Percentiles rank a stretch among this genome's conserved stretches.
phyloP scores from a whole-genome alignment of 371 early-diverging fungal genomes.

The Amoeboaphelidium protococcarum region DNA sequence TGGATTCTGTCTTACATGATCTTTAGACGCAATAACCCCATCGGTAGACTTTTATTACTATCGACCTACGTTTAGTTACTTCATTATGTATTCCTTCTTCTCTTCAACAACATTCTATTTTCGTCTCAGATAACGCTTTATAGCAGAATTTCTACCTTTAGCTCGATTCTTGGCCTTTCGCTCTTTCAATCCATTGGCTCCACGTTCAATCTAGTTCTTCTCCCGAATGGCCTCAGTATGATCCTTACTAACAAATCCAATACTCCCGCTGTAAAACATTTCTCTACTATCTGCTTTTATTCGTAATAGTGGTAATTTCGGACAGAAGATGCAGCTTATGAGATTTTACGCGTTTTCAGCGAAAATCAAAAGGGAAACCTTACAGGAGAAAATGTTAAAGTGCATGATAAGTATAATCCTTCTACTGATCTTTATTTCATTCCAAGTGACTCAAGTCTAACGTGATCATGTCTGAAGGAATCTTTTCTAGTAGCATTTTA shows the following conservation, averaged over 20 bases:
- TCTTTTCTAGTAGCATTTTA: slow-evolving; percentile 62
- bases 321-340: background rate
- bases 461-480: slow-evolving; percentile 63
- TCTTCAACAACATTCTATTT: slow-evolving; percentile 4
- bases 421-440: slow-evolving; percentile 1
- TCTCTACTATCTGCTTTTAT: too few species aligned
- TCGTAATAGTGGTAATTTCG: too few species aligned
- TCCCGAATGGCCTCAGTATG: background rate
- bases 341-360: background rate
- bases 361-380: too few species aligned
- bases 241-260: too few species aligned
- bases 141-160: background rate
- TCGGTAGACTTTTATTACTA: too few species aligned
- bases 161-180: background rate
- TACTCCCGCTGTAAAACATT: background rate
- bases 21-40: too few species aligned
- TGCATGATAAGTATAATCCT: too few species aligned
- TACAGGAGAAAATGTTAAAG: too few species aligned
- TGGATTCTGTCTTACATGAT: too few species aligned
- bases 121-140: background rate
- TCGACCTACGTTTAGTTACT: slow-evolving; percentile 3
- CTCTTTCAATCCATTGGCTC: background rate
- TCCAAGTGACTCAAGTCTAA: slow-evolving; percentile 42
- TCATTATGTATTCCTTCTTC: slow-evolving; percentile 3
- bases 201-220: background rate